These are phyloP conservation scores for Auriculariales sp. DNA, from an alignment of 768 basidiomycete species.

Conservation along the genomic window DNA sequence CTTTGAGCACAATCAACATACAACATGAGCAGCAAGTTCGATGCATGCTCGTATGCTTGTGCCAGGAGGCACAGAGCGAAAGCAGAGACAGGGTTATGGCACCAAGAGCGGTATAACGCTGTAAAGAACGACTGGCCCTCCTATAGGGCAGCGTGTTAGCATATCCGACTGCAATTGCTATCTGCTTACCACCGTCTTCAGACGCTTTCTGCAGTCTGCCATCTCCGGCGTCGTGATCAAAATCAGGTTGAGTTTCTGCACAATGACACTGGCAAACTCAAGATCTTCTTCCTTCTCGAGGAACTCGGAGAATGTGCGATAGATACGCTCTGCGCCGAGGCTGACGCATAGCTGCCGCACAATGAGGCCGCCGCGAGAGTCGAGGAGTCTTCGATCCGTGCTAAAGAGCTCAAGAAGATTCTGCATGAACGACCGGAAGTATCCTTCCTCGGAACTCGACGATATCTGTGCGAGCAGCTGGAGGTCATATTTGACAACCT, in stretches of 20 bases:
- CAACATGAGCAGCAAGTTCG: conserved; percentile 93
- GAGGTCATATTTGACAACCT: conserved; percentile 94
- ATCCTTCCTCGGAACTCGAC: conserved; percentile 85
- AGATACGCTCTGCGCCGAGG: conserved; percentile 90
- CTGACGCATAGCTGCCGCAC: conserved; percentile 89
- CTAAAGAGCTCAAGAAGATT: conserved; percentile 90
- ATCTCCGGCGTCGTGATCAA: conserved; percentile 92
- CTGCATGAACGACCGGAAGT: conserved; percentile 92
- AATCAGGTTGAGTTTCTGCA: conserved; percentile 94
- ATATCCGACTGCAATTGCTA: not conserved
- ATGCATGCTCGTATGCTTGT: conserved; percentile 97
- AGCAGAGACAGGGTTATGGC: conserved; percentile 92
- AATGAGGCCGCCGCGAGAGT: conserved; percentile 87
- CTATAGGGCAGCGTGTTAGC: conserved; percentile 17
- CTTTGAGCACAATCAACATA: conserved; percentile 21
- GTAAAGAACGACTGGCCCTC: conserved; percentile 94
- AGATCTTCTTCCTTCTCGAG: conserved; percentile 98
- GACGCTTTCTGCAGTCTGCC: conserved; percentile 81
- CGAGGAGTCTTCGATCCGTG: conserved; percentile 80
- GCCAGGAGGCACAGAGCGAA: conserved; percentile 93
- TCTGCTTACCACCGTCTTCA: conserved; percentile 72
- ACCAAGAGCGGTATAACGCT: conserved; percentile 93
- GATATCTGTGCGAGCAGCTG: conserved; percentile 96
- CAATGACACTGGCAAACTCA: conserved; percentile 94
- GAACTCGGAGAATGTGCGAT: conserved; percentile 90